Conservation (phyloP, 169 alveolate genomes). For the Plasmodium coatneyi region DNA sequence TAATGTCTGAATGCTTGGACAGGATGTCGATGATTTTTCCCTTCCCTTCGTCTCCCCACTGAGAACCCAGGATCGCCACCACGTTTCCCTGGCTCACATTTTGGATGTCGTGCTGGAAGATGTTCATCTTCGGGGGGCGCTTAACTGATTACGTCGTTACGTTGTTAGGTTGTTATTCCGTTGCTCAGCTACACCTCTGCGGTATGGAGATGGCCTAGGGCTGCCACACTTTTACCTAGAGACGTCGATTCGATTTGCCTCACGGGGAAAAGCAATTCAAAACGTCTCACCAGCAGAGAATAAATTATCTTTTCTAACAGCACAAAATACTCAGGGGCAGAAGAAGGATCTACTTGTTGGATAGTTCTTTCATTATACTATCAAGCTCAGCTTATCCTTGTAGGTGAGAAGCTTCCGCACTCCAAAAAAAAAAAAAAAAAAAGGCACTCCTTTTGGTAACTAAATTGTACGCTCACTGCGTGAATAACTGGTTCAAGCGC, state of each 20-base stretch:
- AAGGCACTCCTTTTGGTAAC: background rate
- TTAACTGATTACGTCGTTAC: background rate
- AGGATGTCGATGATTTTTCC: constrained; percentile 95
- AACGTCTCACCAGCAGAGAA: background rate
- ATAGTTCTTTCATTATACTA: background rate
- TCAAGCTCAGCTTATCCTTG: background rate
- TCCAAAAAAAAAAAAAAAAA: background rate
- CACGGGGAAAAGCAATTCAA: background rate
- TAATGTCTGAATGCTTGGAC: constrained; percentile 89
- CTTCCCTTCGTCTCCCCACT: constrained; percentile 99
- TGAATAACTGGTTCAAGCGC: background rate
- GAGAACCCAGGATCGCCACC: constrained; percentile 90
- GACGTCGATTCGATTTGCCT: background rate
- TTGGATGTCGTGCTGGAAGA: constrained; percentile 55
- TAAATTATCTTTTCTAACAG: background rate
- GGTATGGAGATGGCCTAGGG: background rate
- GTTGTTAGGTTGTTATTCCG: background rate
- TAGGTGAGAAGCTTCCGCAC: background rate
- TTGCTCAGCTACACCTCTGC: background rate
- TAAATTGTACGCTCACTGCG: background rate
- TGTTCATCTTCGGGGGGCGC: constrained; percentile 23
- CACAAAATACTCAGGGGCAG: background rate
- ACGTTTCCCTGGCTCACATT: constrained; percentile 74
- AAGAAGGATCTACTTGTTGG: background rate
- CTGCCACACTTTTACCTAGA: background rate